These are phyloP conservation scores for Vanderwaltozyma yarrowii DNA, from an alignment of 805 yeast genomes.

Conservation along the genomic window DNA sequence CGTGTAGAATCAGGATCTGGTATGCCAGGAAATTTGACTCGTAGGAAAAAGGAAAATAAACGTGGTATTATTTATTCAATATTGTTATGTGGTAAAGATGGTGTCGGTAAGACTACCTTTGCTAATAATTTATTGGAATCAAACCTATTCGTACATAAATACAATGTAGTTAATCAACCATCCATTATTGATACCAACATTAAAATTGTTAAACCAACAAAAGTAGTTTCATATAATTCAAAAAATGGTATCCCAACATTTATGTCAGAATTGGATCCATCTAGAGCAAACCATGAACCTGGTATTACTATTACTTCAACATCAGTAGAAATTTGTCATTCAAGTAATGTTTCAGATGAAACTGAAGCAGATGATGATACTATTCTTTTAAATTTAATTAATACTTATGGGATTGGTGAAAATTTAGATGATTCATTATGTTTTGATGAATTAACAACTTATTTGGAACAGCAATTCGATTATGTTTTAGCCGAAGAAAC, in stretches of 20 bases:
- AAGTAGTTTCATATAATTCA: slow-evolving; percentile 45
- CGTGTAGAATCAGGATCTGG: not conserved
- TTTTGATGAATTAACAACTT: slow-evolving; percentile 53
- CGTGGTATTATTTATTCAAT: slow-evolving; percentile 67
- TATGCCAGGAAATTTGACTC: slow-evolving; percentile 15
- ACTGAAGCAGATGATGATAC: slow-evolving; percentile 17
- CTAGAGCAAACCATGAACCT: slow-evolving; percentile 52
- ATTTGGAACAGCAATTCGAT: slow-evolving; percentile 69
- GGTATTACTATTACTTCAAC: slow-evolving; percentile 59
- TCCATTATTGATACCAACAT: slow-evolving; percentile 14
- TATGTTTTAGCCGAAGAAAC: slow-evolving; percentile 78
- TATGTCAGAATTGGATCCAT: slow-evolving; percentile 52
- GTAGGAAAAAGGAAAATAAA: slow-evolving; percentile 56
- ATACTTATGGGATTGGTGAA: slow-evolving; percentile 73
- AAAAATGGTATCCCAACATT: slow-evolving; percentile 50
- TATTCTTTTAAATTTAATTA: slow-evolving; percentile 55
- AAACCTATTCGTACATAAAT: slow-evolving; percentile 51
- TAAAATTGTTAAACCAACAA: slow-evolving; percentile 23
- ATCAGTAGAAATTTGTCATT: slow-evolving; percentile 23
- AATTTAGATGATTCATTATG: slow-evolving; percentile 63
- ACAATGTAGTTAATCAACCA: slow-evolving; percentile 29
- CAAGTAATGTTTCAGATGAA: slow-evolving; percentile 1
- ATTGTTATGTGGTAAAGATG: slow-evolving; percentile 63
- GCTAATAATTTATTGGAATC: slow-evolving; percentile 58
- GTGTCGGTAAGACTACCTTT: slow-evolving; percentile 72